phyloP scores from a whole-genome alignment of 139 green algal genomes.

The Picochlorum sp. region DNA sequence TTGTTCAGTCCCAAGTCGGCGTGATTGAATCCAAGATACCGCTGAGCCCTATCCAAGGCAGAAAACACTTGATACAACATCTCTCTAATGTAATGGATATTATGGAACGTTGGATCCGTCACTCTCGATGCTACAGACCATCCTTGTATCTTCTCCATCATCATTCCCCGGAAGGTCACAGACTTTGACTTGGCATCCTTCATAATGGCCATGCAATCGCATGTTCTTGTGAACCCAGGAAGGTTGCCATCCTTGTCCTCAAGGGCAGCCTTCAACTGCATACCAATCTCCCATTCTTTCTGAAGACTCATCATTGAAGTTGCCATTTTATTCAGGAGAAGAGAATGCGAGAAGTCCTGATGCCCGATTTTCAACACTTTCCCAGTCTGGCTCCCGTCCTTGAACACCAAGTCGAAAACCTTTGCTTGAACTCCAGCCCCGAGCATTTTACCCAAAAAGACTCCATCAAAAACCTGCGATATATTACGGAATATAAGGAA shows the following conservation, averaged over 20 bases:
- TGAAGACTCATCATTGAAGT: constrained; percentile 19
- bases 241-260: constrained; percentile 19
- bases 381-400: constrained; percentile 14
- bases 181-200: neutral
- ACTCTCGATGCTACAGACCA: constrained; percentile 20
- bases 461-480: constrained; percentile 7
- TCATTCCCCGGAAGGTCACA: constrained; percentile 18
- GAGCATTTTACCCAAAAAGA: constrained; percentile 11
- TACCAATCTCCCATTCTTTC: constrained; percentile 12
- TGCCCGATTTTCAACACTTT: constrained; percentile 31
- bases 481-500: neutral
- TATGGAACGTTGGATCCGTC: constrained; percentile 23
- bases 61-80: constrained; percentile 36
- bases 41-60: constrained; percentile 28
- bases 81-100: constrained; percentile 32
- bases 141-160: constrained; percentile 27
- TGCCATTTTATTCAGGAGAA: constrained; percentile 15
- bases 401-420: constrained; percentile 20
- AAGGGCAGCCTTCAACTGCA: constrained; percentile 24
- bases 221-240: constrained; percentile 23
- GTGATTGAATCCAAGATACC: constrained; percentile 32
- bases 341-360: constrained; percentile 20
- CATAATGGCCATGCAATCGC: constrained; percentile 25
- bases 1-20: constrained; percentile 33
- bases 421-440: constrained; percentile 26